Evolutionary conservation across 2,329 filamentous ascomycete genomes (phyloP).

Genomic region (Claviceps fusiformis): DNA sequence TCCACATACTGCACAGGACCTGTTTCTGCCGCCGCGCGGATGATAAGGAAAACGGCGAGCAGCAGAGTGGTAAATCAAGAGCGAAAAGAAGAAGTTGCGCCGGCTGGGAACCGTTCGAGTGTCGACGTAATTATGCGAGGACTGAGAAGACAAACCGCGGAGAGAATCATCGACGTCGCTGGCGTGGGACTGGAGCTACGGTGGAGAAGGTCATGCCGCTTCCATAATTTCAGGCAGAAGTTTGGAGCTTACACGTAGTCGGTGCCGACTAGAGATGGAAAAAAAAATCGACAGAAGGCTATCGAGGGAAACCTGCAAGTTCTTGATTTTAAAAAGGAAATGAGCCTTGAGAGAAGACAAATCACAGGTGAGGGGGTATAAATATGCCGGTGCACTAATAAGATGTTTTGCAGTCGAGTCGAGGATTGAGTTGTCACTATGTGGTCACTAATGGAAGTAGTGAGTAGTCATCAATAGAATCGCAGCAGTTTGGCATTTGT

Average conservation of each 20-base stretch:
- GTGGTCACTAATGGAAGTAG: not conserved
- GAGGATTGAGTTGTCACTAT: not conserved
- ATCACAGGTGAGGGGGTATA: not conserved
- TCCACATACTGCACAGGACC: slow-evolving; percentile 29
- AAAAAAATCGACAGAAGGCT: not conserved
- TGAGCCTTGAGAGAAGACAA: not conserved
- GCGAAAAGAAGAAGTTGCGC: not conserved
- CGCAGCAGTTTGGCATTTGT: not conserved
- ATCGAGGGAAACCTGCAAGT: not conserved
- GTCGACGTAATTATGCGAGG: not conserved
- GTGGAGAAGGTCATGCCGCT: slow-evolving; percentile 3
- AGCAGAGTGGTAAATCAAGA: not conserved
- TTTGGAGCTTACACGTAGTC: not conserved
- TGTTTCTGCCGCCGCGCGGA: not conserved
- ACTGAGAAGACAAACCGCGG: not conserved
- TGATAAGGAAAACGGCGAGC: not conserved
- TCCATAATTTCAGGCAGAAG: not conserved
- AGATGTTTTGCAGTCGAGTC: not conserved
- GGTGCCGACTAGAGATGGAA: not conserved
- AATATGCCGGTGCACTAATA: not conserved
- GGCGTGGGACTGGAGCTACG: not conserved
- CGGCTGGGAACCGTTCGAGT: not conserved
- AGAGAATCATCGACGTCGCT: not conserved
- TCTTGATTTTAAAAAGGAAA: not conserved
- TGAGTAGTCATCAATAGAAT: too few species aligned